phyloP scores from a whole-genome alignment of 768 basidiomycete genomes.

The Boletus tomentosulus region DNA sequence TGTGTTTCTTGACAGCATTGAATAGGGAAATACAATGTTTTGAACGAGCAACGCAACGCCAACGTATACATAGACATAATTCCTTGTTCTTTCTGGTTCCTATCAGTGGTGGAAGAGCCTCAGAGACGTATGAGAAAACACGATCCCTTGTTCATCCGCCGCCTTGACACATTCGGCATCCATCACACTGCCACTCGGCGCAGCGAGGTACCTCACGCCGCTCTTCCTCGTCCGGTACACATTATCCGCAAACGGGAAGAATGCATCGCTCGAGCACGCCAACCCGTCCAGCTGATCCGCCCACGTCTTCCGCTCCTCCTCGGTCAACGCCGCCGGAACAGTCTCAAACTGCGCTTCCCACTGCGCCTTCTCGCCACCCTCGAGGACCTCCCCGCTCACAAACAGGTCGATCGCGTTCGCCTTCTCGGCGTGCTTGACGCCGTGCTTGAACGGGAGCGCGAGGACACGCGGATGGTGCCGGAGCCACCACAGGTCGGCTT shows the following conservation, averaged over 20 bases:
- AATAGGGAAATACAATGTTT: not conserved
- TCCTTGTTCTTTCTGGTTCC: constrained; percentile 2
- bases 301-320: constrained; percentile 73
- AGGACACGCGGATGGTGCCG: constrained; percentile 95
- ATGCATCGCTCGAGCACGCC: constrained; percentile 93
- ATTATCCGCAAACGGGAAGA: constrained; percentile 99
- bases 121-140: constrained; percentile 86
- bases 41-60: not conserved
- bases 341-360: constrained; percentile 89
- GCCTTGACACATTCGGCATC: constrained; percentile 95
- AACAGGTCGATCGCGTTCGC: constrained; percentile 98
- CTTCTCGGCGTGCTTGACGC: constrained; percentile 96
- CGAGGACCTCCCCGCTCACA: constrained; percentile 84
- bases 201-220: constrained; percentile 89
- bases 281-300: constrained; percentile 73
- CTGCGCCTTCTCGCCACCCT: constrained; percentile 83
- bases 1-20: not conserved
- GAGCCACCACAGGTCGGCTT: constrained; percentile 99
- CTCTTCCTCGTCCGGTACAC: constrained; percentile 91
- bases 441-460: constrained; percentile 91
- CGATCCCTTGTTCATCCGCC: constrained; percentile 88
- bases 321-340: constrained; percentile 59
- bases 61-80: constrained; percentile 3
- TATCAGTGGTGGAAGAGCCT: constrained; percentile 84
- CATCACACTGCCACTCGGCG: constrained; percentile 94